Percentiles rank a stretch among this genome's conserved stretches.
phyloP scores from a whole-genome alignment of 306 rosid species.

The Prosopis cineraria region DNA sequence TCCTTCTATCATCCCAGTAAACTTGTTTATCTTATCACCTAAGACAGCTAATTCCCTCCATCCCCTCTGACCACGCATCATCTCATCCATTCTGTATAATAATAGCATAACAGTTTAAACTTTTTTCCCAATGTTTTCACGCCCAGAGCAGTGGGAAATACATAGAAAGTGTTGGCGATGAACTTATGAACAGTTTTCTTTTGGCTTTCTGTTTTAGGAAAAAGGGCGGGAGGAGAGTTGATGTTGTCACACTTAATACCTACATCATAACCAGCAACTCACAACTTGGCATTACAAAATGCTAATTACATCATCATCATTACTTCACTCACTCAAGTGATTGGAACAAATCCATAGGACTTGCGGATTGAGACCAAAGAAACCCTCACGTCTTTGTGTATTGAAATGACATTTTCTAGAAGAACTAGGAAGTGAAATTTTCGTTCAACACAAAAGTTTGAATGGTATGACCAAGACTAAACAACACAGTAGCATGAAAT shows the following conservation, averaged over 20 bases:
- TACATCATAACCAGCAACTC: constrained; percentile 25
- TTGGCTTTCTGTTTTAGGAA: constrained; percentile 25
- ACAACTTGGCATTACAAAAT: constrained; percentile 12
- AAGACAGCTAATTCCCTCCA: constrained; percentile 93
- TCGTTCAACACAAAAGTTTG: constrained; percentile 29
- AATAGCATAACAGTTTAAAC: constrained; percentile 25
- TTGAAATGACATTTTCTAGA: neutral
- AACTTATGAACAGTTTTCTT: neutral
- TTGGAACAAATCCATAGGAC: constrained; percentile 6
- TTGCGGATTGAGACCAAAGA: neutral
- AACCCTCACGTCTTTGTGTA: neutral
- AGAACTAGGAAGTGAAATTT: constrained; percentile 21
- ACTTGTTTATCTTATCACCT: constrained; percentile 93
- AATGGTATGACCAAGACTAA: constrained; percentile 17
- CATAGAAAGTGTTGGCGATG: neutral
- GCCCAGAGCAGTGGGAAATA: neutral
- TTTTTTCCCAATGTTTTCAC: neutral
- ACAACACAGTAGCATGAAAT: neutral
- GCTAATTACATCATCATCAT: neutral
- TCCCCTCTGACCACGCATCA: constrained; percentile 99
- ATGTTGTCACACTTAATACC: constrained; percentile 7
- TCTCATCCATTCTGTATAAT: constrained; percentile 90
- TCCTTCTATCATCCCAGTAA: constrained; percentile 97
- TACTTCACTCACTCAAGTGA: constrained; percentile 8
- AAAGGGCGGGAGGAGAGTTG: constrained; percentile 12